These are phyloP conservation scores for Komagataella phaffii DNA, from an alignment of 805 yeast species.

Conservation along the genomic window DNA sequence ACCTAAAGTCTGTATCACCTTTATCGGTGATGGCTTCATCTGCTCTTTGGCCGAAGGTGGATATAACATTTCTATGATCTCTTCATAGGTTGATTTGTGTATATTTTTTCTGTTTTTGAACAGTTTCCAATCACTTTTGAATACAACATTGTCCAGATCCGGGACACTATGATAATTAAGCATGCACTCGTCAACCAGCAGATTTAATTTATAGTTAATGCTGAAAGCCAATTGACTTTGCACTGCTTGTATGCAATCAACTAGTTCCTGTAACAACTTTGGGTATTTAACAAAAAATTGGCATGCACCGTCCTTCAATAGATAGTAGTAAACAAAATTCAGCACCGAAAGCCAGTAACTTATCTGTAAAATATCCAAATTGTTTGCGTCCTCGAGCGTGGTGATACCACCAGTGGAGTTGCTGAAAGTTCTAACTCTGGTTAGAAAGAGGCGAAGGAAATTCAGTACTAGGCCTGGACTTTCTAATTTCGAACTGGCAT, in stretches of 20 bases:
- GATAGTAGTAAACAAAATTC: slow-evolving; percentile 65
- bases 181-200: slow-evolving; percentile 49
- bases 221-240: slow-evolving; percentile 56
- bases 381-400: slow-evolving; percentile 20
- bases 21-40: slow-evolving; percentile 81
- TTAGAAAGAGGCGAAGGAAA: slow-evolving; percentile 43
- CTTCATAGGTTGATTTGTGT: slow-evolving; percentile 46
- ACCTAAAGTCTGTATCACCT: slow-evolving; percentile 74
- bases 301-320: slow-evolving; percentile 47
- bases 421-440: slow-evolving; percentile 47
- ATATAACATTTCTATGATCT: slow-evolving; percentile 58
- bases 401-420: slow-evolving; percentile 44
- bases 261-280: slow-evolving; percentile 41
- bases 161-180: slow-evolving; percentile 73
- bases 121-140: slow-evolving; percentile 54
- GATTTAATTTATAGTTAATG: slow-evolving; percentile 44
- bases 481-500: slow-evolving; percentile 45
- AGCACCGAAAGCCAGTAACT: slow-evolving; percentile 85
- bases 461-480: slow-evolving; percentile 43
- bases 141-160: slow-evolving; percentile 62
- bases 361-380: slow-evolving; percentile 53
- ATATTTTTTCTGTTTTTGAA: slow-evolving; percentile 27
- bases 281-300: slow-evolving; percentile 42
- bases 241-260: slow-evolving; percentile 41
- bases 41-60: slow-evolving; percentile 79